A percentile compares a stretch with the other conserved stretches of the same genome.
phyloP scores from a whole-genome alignment of 106 monocot species.

The Alisma plantagoaquatica region DNA sequence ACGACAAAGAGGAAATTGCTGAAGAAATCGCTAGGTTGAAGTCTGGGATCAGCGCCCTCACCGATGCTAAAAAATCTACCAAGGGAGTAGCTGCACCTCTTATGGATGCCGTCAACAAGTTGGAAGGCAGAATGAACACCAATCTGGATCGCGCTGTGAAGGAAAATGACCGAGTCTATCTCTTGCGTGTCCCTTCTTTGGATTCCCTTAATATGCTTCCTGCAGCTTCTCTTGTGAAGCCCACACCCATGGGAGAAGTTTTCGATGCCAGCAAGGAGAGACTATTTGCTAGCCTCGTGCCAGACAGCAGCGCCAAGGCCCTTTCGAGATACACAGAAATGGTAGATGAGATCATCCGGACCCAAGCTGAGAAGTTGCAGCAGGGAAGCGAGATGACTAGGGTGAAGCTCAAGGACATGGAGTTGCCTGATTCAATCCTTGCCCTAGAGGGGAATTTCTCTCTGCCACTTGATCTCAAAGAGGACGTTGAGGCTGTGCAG shows the following conservation, averaged over 20 bases:
- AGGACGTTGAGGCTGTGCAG: conserved; percentile 60
- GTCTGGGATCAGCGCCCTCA: conserved; percentile 39
- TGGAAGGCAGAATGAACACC: conserved; percentile 46
- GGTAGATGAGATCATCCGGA: conserved; percentile 60
- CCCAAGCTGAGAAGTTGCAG: conserved; percentile 57
- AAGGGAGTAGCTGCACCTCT: conserved; percentile 61
- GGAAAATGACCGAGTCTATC: conserved; percentile 78
- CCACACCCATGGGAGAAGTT: conserved; percentile 35
- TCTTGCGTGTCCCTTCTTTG: conserved; percentile 47
- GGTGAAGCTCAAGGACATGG: conserved; percentile 67
- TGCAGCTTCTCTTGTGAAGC: conserved; percentile 65
- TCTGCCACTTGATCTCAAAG: conserved; percentile 60
- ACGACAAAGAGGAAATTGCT: conserved; percentile 69
- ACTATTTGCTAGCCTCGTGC: conserved; percentile 42
- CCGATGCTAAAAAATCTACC: conserved; percentile 53
- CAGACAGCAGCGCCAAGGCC: conserved; percentile 52
- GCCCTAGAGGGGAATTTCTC: conserved; percentile 44
- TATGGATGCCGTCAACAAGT: conserved; percentile 41
- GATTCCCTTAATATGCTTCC: conserved; percentile 42
- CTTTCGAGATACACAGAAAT: conserved; percentile 67
- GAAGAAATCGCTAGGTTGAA: conserved; percentile 69
- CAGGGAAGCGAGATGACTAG: conserved; percentile 63
- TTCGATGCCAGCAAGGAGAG: conserved; percentile 66
- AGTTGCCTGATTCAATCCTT: conserved; percentile 62
- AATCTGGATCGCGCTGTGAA: conserved; percentile 64